Evolutionary conservation across 2,329 filamentous ascomycete species (phyloP).

Genomic region (Fusarium sp.): DNA sequence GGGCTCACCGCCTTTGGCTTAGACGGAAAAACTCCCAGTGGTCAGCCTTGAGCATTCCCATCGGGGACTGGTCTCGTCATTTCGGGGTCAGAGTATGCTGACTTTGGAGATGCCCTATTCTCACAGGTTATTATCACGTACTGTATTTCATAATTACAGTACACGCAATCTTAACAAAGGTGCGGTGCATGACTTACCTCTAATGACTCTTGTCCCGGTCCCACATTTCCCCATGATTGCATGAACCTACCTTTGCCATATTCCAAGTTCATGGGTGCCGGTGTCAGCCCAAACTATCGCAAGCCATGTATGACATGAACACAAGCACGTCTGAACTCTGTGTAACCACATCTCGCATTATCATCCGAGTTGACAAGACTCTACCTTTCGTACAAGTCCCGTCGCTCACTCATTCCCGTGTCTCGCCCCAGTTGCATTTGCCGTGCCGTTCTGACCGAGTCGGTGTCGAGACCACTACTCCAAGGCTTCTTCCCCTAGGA

Average conservation of each 20-base stretch:
- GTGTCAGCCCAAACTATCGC: not conserved
- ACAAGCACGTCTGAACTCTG: not conserved
- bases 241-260: not conserved
- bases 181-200: not conserved
- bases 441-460: not conserved
- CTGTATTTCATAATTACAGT: not conserved
- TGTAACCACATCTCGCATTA: not conserved
- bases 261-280: not conserved
- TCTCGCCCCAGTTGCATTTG: not conserved
- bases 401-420: not conserved
- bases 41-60: not conserved
- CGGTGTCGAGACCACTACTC: not conserved
- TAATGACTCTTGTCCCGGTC: not conserved
- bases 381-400: not conserved
- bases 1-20: constrained; percentile 39
- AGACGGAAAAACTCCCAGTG: constrained; percentile 26
- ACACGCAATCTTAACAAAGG: not conserved
- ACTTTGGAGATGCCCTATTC: not conserved
- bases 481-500: not conserved
- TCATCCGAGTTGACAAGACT: not conserved
- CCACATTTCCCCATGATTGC: not conserved
- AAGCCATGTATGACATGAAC: not conserved
- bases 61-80: not conserved
- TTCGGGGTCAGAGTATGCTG: constrained; percentile 1
- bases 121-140: not conserved